These are phyloP conservation scores for Sporothrix protearum DNA, from an alignment of 2,329 filamentous ascomycete genomes.

Conservation along the genomic window DNA sequence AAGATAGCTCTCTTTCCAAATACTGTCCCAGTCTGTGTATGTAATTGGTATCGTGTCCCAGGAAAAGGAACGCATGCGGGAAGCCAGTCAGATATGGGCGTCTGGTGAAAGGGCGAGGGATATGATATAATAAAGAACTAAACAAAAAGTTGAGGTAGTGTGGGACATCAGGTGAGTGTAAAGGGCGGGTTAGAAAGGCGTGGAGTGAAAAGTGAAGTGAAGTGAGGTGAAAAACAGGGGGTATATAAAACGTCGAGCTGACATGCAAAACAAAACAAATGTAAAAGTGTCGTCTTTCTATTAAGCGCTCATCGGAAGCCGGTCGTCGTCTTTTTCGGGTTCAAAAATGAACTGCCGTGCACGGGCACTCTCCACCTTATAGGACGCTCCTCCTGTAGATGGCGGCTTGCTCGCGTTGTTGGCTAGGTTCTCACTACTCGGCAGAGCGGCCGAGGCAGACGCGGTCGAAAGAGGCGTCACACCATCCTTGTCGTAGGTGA, in stretches of 20 bases:
- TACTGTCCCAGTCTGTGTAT: not conserved
- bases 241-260: constrained; percentile 18
- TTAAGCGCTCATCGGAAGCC: constrained; percentile 32
- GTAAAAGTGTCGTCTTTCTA: not conserved
- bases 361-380: constrained; percentile 36
- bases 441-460: not conserved
- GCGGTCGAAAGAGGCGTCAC: constrained; percentile 27
- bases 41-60: not conserved
- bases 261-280: not conserved
- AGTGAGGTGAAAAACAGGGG: constrained; percentile 20
- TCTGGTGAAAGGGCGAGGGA: not conserved
- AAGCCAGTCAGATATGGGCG: not conserved
- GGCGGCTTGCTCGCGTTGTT: not conserved
- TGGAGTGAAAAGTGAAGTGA: not conserved
- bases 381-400: constrained; percentile 29
- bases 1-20: not conserved
- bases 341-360: constrained; percentile 35
- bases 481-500: constrained; percentile 41
- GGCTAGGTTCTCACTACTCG: not conserved
- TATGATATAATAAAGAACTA: not conserved
- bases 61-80: not conserved
- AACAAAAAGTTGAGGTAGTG: constrained; percentile 4
- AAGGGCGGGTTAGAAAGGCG: constrained; percentile 19
- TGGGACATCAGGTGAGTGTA: not conserved
- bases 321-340: constrained; percentile 34